A percentile compares a stretch with the other conserved stretches of the same genome.
phyloP scores from a whole-genome alignment of 345 rosid genomes.

The Trapa incisa region DNA sequence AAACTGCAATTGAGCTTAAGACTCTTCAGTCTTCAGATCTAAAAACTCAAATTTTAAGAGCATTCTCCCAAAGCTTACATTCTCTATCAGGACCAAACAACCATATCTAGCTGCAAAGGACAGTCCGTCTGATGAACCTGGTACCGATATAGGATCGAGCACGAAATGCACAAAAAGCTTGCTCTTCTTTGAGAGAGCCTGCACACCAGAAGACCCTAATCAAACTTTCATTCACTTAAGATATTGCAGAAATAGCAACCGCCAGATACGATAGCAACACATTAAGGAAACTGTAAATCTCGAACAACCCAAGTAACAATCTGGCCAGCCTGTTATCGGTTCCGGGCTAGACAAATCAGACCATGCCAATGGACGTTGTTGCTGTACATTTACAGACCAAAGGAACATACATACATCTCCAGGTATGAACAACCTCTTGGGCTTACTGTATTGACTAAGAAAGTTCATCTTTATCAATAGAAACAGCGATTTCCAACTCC shows the following conservation, averaged over 20 bases:
- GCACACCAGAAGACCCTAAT: constrained; percentile 13
- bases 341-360: not conserved
- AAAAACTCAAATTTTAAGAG: not conserved
- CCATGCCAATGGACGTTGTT: not conserved
- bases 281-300: not conserved
- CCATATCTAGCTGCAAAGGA: constrained; percentile 76
- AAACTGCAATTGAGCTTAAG: constrained; percentile 6
- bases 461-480: not conserved
- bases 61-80: constrained; percentile 31
- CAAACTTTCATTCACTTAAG: not conserved
- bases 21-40: not conserved
- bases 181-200: constrained; percentile 44
- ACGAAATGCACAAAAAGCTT: constrained; percentile 70
- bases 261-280: not conserved
- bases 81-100: constrained; percentile 59
- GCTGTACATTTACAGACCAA: not conserved
- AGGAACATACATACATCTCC: not conserved
- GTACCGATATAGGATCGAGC: constrained; percentile 54
- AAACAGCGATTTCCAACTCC: not conserved
- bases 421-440: not conserved
- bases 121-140: constrained; percentile 43
- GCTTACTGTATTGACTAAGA: not conserved
- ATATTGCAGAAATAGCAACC: not conserved
- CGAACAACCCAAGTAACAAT: not conserved
- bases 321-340: not conserved